phyloP scores from a whole-genome alignment of 2,329 filamentous ascomycete species.

The Orbilia blumenaviensis region DNA sequence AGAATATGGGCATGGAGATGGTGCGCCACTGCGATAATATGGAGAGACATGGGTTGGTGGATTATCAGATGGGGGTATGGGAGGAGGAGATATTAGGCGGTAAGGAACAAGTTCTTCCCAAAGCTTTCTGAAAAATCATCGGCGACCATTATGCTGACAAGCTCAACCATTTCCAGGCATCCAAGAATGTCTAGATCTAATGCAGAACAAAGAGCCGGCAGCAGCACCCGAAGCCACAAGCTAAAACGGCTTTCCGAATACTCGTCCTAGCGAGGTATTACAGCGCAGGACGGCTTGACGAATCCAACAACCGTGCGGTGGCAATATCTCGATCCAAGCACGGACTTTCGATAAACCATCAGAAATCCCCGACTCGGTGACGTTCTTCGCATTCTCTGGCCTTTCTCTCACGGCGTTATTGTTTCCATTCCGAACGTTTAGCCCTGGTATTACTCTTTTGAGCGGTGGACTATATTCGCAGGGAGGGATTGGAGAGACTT shows the following conservation, averaged over 20 bases:
- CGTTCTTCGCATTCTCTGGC: constrained; percentile 44
- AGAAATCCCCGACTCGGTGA: constrained; percentile 50
- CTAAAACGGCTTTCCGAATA: constrained; percentile 27
- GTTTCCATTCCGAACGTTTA: constrained; percentile 53
- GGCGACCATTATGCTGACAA: constrained; percentile 15
- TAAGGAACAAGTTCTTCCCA: constrained; percentile 64
- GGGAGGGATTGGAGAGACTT: constrained; percentile 24
- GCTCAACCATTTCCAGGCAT: constrained; percentile 6
- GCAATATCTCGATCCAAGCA: constrained; percentile 40
- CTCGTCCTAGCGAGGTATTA: constrained; percentile 7
- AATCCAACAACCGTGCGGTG: constrained; percentile 27
- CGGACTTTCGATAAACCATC: constrained; percentile 15
- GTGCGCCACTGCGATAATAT: constrained; percentile 84
- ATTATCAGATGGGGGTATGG: constrained; percentile 97
- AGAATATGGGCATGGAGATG: constrained; percentile 82
- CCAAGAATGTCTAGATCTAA: constrained; percentile 46
- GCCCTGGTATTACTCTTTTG: constrained; percentile 47
- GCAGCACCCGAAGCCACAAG: constrained; percentile 38
- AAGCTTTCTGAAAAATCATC: not conserved
- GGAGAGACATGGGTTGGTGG: constrained; percentile 90
- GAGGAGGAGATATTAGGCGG: constrained; percentile 88
- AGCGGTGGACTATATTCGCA: constrained; percentile 29
- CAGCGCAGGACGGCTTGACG: not conserved
- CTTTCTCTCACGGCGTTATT: constrained; percentile 52
- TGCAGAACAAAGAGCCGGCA: constrained; percentile 49